phyloP scores from a whole-genome alignment of 345 rosid species.

The Mangifera indica region DNA sequence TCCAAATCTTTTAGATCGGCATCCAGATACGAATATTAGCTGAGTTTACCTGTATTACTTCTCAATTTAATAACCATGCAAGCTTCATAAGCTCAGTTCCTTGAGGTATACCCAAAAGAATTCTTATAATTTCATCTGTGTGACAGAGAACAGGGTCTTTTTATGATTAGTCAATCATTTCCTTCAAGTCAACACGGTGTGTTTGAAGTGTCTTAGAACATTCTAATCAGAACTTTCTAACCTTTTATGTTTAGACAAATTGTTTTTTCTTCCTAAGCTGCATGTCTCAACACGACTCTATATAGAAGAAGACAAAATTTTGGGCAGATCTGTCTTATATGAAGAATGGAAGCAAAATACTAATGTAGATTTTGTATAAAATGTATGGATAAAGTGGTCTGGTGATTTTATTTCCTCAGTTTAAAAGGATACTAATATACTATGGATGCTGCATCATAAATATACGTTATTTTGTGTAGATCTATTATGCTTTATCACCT shows the following conservation, averaged over 20 bases:
- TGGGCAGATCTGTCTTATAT: neutral
- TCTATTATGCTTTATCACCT: neutral
- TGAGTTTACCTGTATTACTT: neutral
- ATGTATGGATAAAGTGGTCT: neutral
- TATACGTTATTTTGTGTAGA: neutral
- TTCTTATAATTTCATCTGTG: neutral
- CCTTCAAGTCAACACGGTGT: neutral
- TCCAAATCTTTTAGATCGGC: neutral
- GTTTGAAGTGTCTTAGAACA: neutral
- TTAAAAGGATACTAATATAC: neutral
- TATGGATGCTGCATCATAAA: too few relatives aligned
- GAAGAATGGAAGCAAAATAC: neutral
- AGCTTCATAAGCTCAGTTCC: neutral
- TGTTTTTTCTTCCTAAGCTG: neutral
- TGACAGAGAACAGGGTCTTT: neutral
- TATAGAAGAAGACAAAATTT: neutral
- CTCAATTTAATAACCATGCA: neutral
- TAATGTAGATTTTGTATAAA: neutral
- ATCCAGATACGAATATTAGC: constrained; percentile 8
- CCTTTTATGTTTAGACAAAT: neutral
- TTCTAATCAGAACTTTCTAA: neutral
- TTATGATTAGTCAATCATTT: neutral
- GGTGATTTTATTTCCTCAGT: neutral
- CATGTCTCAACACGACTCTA: neutral
- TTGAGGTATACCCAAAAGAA: neutral